Base-by-base conservation (phyloP, 441 rosid species). In the Arabidopsis lyrata region DNA sequence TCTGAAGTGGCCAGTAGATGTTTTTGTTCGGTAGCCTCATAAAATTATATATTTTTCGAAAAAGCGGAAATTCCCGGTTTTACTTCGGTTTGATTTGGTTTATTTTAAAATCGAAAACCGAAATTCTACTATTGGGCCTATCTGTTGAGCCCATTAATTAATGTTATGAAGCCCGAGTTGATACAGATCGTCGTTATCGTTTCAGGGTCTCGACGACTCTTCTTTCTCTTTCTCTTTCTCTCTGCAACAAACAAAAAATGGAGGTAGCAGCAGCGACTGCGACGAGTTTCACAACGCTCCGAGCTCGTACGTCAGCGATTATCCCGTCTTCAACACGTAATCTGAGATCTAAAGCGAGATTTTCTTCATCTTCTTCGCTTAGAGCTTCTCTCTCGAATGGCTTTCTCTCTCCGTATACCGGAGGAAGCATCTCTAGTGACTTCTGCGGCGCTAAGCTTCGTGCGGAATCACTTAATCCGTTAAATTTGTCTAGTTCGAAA, bases 191-290 rank as follows among this genome's bases (percentile, higher is more conserved):
- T 72, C 53, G 77, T 77, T 77, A 77, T 72, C 77, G 81, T 67
- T 64, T 76, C 62, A 41, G 76, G 38, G 44, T 61, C 59, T 24
- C 59, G 29, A 3, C 50, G 53, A 8, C 53, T 57, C 48, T 50
- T 22, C 24, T 22, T 27, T 27, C 31, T 3, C 31, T 29, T 5
- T 27, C 45, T 66, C 60, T 34, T 1, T 49, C 49, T 62, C 71
- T 47, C 71, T 63, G 45, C 63, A 67, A 73, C 78, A 22, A 73
- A 55, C 8, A 5, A 42, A 38, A 68, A 70, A 87, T 84, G 95
- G 92, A 80, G 77, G 86, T 84, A 48, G 88, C 88, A 31, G 79
- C 87, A 41, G 85, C 86, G 81, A 75, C 88, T 32, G 76, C 88
- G n/a, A 77, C 92, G 44, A 83, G 76, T 71, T 73, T 86, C 81